Conservation (phyloP, 345 rosid species). For the Eutrema yunnanense region DNA sequence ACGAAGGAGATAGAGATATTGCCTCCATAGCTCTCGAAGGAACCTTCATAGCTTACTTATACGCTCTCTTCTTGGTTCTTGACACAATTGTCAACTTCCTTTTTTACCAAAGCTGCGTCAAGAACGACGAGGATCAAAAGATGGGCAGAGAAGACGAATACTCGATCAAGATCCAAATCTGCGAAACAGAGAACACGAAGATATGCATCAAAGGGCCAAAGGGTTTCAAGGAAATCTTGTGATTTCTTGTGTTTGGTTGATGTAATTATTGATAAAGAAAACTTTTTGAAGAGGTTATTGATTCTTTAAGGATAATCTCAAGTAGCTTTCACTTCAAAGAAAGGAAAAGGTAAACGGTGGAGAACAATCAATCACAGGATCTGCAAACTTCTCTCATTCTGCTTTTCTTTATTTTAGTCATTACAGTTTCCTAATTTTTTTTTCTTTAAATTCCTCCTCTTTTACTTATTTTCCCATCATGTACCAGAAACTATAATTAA, state of each 20-base stretch:
- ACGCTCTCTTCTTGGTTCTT: conserved; percentile 61
- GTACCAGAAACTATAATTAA: conserved; percentile 12
- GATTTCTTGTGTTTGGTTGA: conserved; percentile 7
- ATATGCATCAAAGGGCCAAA: conserved; percentile 16
- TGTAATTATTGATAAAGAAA: conserved; percentile 6
- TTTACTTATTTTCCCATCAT: background rate
- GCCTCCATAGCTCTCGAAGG: conserved; percentile 42
- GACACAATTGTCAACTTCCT: conserved; percentile 52
- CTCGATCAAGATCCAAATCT: conserved; percentile 34
- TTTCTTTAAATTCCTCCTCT: background rate
- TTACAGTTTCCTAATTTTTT: background rate
- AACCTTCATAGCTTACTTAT: conserved; percentile 58
- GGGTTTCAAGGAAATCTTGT: conserved; percentile 28
- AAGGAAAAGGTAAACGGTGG: conserved; percentile 4
- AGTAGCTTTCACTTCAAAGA: conserved; percentile 23
- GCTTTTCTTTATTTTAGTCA: background rate
- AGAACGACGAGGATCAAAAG: conserved; percentile 17
- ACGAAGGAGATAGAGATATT: conserved; percentile 9
- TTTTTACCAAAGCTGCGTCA: conserved; percentile 55
- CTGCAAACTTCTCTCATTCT: background rate
- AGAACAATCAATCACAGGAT: conserved; percentile 15
- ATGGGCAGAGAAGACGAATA: conserved; percentile 27
- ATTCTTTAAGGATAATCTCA: conserved; percentile 21
- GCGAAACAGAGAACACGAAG: conserved; percentile 24
- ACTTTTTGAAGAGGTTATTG: conserved; percentile 1